These are phyloP conservation scores for Neocallimastix lanati DNA, from an alignment of 192 early-diverging fungal species.

Conservation along the genomic window DNA sequence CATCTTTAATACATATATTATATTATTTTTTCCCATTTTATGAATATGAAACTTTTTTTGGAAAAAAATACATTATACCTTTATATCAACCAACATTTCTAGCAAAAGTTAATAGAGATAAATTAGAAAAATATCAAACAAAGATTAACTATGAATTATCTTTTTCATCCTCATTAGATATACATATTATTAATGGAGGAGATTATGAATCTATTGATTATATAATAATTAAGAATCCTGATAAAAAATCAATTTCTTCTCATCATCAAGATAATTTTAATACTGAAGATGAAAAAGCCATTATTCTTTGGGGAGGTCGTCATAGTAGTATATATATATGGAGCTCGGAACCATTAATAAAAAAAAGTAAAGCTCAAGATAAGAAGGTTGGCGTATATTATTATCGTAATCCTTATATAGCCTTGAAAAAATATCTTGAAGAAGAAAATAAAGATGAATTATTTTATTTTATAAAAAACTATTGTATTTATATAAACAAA, in stretches of 20 bases:
- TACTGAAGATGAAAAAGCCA: not conserved
- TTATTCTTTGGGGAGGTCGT: not conserved
- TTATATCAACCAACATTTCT: not conserved
- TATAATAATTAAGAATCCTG: not conserved
- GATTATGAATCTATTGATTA: not conserved
- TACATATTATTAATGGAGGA: not conserved
- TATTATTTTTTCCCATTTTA: not conserved
- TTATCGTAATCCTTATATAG: not conserved
- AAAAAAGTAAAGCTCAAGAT: not conserved
- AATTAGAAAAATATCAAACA: not conserved
- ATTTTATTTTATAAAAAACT: not conserved
- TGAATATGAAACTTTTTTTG: not conserved
- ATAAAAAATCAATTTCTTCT: not conserved
- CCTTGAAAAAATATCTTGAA: not conserved
- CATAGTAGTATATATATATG: not conserved
- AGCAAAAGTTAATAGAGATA: not conserved
- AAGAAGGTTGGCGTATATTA: not conserved
- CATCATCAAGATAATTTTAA: not conserved
- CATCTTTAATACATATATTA: not conserved
- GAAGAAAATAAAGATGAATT: not conserved
- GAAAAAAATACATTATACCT: not conserved
- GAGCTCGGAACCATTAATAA: not conserved
- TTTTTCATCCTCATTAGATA: not conserved
- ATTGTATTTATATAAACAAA: not conserved
- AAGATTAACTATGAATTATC: not conserved